Percentiles rank a stretch among this genome's conserved stretches.
phyloP scores from a whole-genome alignment of 1,284 basidiomycete genomes.

The Austroboletus rostrupii region DNA sequence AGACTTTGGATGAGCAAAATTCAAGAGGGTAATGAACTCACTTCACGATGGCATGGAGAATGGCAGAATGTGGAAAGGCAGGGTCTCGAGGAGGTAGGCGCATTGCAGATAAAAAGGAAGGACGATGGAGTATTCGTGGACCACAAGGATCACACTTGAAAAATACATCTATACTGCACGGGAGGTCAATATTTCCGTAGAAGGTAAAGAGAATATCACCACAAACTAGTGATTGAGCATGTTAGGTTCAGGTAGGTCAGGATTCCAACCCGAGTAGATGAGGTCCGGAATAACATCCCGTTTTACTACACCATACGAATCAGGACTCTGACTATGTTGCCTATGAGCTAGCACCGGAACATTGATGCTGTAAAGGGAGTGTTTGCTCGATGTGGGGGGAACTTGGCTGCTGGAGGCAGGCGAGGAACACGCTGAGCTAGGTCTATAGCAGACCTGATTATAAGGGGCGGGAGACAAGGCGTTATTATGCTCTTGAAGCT shows the following conservation, averaged over 20 bases:
- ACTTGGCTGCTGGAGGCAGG: constrained; percentile 16
- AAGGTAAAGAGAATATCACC: constrained; percentile 9
- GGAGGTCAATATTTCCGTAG: constrained; percentile 2
- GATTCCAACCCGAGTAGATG: constrained; percentile 74
- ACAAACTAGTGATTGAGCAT: constrained; percentile 71
- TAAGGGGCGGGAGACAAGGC: constrained; percentile 16
- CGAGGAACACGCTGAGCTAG: constrained; percentile 25
- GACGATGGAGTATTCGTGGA: constrained; percentile 70
- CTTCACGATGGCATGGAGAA: constrained; percentile 75
- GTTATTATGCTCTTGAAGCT: constrained; percentile 50
- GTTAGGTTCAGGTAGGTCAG: constrained; percentile 70
- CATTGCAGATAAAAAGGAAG: constrained; percentile 76
- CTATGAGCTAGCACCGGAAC: constrained; percentile 26
- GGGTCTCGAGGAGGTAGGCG: constrained; percentile 70
- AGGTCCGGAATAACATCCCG: constrained; percentile 58
- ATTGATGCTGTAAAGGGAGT: constrained; percentile 3
- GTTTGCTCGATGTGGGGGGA: constrained; percentile 6
- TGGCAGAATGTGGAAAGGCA: constrained; percentile 75
- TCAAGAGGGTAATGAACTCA: not conserved
- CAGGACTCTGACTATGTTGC: constrained; percentile 49
- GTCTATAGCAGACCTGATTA: constrained; percentile 14
- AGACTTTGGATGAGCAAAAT: constrained; percentile 15
- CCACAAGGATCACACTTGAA: constrained; percentile 82
- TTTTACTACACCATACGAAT: constrained; percentile 36
- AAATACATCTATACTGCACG: constrained; percentile 67